Conservation (phyloP, 2,329 filamentous ascomycete genomes). For the Septoria petroselini region DNA sequence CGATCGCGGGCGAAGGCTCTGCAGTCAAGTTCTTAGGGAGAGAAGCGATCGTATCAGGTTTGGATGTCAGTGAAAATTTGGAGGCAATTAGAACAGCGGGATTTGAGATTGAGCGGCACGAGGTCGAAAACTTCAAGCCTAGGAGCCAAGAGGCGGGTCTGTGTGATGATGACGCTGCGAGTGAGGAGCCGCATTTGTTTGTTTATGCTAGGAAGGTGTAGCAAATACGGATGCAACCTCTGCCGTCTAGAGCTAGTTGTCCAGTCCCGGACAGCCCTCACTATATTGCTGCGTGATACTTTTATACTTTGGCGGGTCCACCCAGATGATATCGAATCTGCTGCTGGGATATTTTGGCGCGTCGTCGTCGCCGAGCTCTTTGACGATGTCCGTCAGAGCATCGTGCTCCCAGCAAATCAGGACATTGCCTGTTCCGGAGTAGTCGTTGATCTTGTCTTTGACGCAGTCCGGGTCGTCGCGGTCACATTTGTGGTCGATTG, state of each 20-base stretch:
- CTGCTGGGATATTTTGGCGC: constrained; percentile 50
- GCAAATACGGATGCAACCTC: no score
- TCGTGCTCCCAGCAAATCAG: constrained; percentile 63
- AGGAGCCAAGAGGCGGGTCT: not conserved
- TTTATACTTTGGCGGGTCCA: constrained; percentile 51
- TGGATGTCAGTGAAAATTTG: not conserved
- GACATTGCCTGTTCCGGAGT: constrained; percentile 50
- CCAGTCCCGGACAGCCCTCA: constrained; percentile 56
- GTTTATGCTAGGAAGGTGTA: constrained; percentile 3
- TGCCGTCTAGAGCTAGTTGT: constrained; percentile 39
- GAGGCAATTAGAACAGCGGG: constrained; percentile 1
- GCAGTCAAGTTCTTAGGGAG: not conserved
- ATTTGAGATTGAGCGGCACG: constrained; percentile 1
- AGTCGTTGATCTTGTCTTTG: constrained; percentile 47
- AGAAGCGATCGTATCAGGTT: not conserved
- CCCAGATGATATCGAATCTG: constrained; percentile 58
- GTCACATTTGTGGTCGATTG: constrained; percentile 55
- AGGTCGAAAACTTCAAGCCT: constrained; percentile 1
- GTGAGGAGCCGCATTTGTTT: constrained; percentile 4
- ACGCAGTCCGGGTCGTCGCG: constrained; percentile 57
- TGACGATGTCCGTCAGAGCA: constrained; percentile 51
- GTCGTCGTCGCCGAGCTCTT: constrained; percentile 51
- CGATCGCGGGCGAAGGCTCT: constrained; percentile 3
- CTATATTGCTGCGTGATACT: constrained; percentile 47
- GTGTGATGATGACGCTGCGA: not conserved